These are phyloP conservation scores for Podospora pseudocomata DNA, from an alignment of 495 filamentous ascomycete species.

Conservation along the genomic window DNA sequence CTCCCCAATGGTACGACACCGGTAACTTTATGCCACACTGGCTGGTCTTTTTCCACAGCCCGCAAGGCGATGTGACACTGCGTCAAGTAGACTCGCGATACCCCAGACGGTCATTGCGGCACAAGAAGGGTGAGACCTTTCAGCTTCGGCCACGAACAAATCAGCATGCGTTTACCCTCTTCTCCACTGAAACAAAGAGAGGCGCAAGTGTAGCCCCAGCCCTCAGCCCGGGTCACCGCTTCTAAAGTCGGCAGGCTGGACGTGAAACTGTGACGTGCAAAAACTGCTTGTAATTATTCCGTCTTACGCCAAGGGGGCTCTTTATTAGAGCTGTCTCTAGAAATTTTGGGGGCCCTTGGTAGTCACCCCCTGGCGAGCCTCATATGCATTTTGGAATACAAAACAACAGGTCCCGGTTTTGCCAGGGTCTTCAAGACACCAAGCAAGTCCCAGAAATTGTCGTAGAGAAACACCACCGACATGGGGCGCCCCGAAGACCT, in stretches of 20 bases:
- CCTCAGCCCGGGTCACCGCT: conserved; percentile 3
- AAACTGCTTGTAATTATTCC: not conserved
- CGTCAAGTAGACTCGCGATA: not conserved
- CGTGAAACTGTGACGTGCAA: not conserved
- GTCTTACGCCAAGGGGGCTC: conserved; percentile 2
- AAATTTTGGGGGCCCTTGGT: not conserved
- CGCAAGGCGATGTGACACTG: not conserved
- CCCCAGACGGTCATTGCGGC: not conserved
- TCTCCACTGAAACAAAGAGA: not conserved
- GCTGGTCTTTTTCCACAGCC: not conserved
- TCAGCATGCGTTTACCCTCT: not conserved
- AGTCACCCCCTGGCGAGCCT: not conserved
- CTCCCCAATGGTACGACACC: not conserved
- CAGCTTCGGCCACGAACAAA: not conserved
- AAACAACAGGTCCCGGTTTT: not conserved
- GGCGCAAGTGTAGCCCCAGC: not conserved
- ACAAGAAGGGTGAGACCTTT: not conserved
- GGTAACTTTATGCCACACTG: not conserved
- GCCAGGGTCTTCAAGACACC: not conserved
- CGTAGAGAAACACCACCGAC: not conserved
- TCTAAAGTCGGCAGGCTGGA: not conserved
- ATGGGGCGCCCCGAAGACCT: conserved; percentile 27
- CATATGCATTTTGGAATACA: not conserved
- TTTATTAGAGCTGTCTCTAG: not conserved
- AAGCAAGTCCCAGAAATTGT: not conserved